A percentile compares a stretch with the other conserved stretches of the same genome.
phyloP scores from a whole-genome alignment of 257 asterid genomes.

The Solanum piurae region DNA sequence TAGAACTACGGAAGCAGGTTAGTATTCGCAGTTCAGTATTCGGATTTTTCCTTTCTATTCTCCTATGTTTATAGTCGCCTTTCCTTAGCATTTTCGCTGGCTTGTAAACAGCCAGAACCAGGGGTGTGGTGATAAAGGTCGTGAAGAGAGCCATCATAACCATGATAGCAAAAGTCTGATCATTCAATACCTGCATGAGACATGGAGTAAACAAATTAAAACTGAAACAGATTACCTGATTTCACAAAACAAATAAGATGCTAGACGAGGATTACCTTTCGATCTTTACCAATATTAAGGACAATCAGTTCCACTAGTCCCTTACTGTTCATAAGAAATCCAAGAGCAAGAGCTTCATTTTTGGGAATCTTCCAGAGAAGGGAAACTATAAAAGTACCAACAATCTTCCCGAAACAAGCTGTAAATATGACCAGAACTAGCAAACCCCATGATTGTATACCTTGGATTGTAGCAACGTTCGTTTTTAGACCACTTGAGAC shows the following conservation, averaged over 20 bases:
- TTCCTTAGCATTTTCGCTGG: conserved; percentile 29
- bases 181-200: conserved; percentile 38
- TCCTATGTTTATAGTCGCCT: conserved; percentile 24
- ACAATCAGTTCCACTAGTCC: conserved; percentile 82
- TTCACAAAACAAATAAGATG: background rate
- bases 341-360: conserved; percentile 63
- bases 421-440: conserved; percentile 53
- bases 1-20: conserved; percentile 37
- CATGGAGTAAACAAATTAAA: background rate
- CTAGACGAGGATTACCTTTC: conserved; percentile 34
- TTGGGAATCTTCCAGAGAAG: conserved; percentile 39
- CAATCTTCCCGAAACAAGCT: conserved; percentile 72
- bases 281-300: conserved; percentile 75
- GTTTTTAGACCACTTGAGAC: conserved; percentile 85
- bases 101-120: conserved; percentile 35
- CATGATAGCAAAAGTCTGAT: conserved; percentile 58
- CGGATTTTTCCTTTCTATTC: conserved; percentile 19
- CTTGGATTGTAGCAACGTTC: conserved; percentile 61
- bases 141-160: conserved; percentile 56
- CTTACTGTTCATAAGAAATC: conserved; percentile 73
- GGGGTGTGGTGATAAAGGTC: conserved; percentile 50
- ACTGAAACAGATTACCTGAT: background rate
- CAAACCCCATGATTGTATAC: conserved; percentile 73
- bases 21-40: conserved; percentile 31
- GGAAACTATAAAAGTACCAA: conserved; percentile 51